Evolutionary conservation across 192 early-diverging fungal species (phyloP).

Genomic region (Chytriomyces sp.): DNA sequence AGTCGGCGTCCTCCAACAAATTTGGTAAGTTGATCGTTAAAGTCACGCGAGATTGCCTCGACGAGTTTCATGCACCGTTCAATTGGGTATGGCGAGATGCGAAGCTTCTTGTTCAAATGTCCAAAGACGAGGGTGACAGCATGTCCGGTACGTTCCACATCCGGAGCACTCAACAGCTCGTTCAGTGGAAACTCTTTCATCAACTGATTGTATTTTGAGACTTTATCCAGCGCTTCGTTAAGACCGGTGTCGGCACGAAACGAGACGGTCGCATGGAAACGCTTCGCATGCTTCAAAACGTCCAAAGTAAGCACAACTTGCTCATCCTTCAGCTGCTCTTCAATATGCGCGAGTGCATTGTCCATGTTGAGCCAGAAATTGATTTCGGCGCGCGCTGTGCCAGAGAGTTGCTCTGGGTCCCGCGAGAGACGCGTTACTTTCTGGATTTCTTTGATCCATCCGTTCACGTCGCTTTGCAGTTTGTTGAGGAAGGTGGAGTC

Average conservation of each 20-base stretch:
- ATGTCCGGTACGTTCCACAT: constrained; percentile 80
- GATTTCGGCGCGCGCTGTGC: constrained; percentile 96
- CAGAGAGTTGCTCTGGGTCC: constrained; percentile 75
- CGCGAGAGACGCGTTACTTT: constrained; percentile 95
- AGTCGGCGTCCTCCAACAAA: constrained; percentile 86
- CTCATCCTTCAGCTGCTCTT: constrained; percentile 93
- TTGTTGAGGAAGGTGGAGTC: constrained; percentile 92
- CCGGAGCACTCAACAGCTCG: constrained; percentile 94
- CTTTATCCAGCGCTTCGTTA: constrained; percentile 91
- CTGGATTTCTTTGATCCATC: constrained; percentile 99
- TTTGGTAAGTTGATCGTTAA: constrained; percentile 76
- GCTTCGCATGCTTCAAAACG: constrained; percentile 93
- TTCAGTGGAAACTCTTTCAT: constrained; percentile 99
- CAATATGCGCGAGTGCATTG: constrained; percentile 86
- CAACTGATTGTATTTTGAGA: constrained; percentile 92
- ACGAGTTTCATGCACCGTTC: constrained; percentile 90
- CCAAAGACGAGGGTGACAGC: constrained; percentile 85
- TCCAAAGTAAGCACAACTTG: constrained; percentile 84
- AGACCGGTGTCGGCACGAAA: constrained; percentile 98
- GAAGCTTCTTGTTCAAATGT: constrained; percentile 98
- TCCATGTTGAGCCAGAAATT: constrained; percentile 99
- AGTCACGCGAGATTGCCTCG: constrained; percentile 92
- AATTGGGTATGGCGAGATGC: constrained; percentile 78
- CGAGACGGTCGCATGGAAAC: constrained; percentile 94
- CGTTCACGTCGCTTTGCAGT: constrained; percentile 94